Base-by-base conservation (phyloP, 2,329 filamentous ascomycete genomes). In the Coniella lustricola region DNA sequence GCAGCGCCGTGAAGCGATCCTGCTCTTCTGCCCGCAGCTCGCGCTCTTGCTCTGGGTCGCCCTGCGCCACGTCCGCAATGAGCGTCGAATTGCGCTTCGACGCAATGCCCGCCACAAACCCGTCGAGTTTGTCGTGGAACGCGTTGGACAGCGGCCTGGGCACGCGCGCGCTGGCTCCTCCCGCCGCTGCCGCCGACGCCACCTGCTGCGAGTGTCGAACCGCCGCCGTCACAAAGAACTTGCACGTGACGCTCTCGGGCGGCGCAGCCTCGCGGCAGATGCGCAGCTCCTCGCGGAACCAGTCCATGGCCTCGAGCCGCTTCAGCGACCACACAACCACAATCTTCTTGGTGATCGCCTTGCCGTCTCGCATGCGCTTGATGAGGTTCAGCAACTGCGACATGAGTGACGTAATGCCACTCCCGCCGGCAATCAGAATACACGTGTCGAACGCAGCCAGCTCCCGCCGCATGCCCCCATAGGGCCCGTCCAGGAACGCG, bases 301-400 rank as follows among this genome's bases (percentile, higher is more conserved):
- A 97, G 63, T 96, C 89, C 82, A 97, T 89, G 1, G 89, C 88
- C 65, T 96, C 91, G 13, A 93, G 82, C 48, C 87, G 81, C 67
- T 93, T 95, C 56, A 96, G 73, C 4, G 90, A 83, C 91, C 91
- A 97, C n/a, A 97, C 80, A 1, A 97, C 87, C 14, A 93, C 85
- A 4, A 97, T 85, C 55, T 85, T 87, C 63, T 86, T 88, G 2
- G 90, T 96, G 38, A 95, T 88, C 31, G 91, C 90, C 66, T 95
- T 95, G 43, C 89, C 87, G 61, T 95, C 90, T 51, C 90, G 83
- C 85, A 97, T 95, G 51, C 90, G 83, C 69, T 95, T 96, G 69
- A 96, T 94, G n/a, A 97, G 73, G 56, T 95, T 88, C 18, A 96
- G 75, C 2, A 97, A 73, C 62, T 97, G 90, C 8, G 88, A 94